Evolutionary conservation across 139 green algal genomes (phyloP), one percentile per base, ranked within the genome.

Genomic region (Zygnema circumcarinatum): DNA sequence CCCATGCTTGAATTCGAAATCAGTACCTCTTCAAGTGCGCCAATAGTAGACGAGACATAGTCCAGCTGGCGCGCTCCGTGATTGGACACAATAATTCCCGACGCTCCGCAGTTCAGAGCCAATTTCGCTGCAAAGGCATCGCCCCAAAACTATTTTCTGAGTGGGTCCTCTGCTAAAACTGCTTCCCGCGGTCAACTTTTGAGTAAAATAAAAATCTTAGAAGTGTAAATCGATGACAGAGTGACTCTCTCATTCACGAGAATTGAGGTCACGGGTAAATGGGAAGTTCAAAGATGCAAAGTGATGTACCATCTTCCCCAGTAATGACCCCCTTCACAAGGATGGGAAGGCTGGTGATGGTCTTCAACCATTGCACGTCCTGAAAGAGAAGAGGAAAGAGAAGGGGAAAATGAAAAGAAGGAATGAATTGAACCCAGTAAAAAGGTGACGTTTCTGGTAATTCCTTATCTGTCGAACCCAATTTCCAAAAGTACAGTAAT

Each of bases 61-160:
- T 98, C 96, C 81, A 98, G 92, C 93, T 99, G 96, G 16, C 96
- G 89, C 2, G 96, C 96, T 54, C 94, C 95, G 69, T 97, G 95
- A 90, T 98, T 97, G 36, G 87, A 95, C 1, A 99, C 93, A 41
- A 91, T 91, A 83, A 91, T 91, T 76, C 87, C 87, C 21, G 52
- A 33, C 52, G 87, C 87, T n/a, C 87, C 87, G 7, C 33, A 38
- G 38, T 75, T 31, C 11, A 91, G 33, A 31, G 87, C 35, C 2
- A 91, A 39, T 83, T 88, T 82, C 31, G 87, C 84, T 89, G 84
- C 81, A 56, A 0, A 81, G 25, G 3, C 0, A 76, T 29, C 38
- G 3, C 25, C 74, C 39, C 69, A 78, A 7, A 78, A n/a, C n/a
- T n/a, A n/a, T n/a, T n/a, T n/a, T n/a, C n/a, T n/a, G n/a, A n/a